Percentiles rank a stretch among this genome's conserved stretches.
Evolutionary conservation across 2,329 filamentous ascomycete genomes (phyloP).

Genomic region (Chrysosporium queenslandicum): DNA sequence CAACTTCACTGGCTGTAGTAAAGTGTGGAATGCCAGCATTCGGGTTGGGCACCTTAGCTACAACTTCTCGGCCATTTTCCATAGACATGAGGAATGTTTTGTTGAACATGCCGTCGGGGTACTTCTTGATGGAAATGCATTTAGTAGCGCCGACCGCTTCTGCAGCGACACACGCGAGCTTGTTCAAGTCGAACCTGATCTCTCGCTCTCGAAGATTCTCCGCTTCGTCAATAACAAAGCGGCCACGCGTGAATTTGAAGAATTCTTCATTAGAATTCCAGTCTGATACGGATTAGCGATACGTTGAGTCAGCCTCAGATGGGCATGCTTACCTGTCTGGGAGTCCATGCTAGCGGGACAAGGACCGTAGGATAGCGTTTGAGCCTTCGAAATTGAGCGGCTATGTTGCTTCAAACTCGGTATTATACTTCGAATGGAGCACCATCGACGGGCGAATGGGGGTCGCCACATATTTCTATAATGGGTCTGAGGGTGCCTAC

Average conservation of each 20-base stretch:
- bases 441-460: background rate
- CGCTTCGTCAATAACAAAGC: conserved; percentile 23
- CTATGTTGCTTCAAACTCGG: background rate
- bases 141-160: conserved; percentile 22
- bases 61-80: conserved; percentile 11
- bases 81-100: conserved; percentile 21
- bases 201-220: conserved; percentile 19
- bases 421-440: background rate
- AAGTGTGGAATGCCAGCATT: conserved; percentile 9
- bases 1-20: conserved; percentile 21
- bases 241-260: conserved; percentile 25
- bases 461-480: background rate
- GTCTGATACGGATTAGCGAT: conserved; percentile 17
- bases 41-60: conserved; percentile 13
- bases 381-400: conserved; percentile 8
- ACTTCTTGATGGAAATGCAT: conserved; percentile 26
- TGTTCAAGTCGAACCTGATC: conserved; percentile 26
- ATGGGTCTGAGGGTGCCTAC: background rate
- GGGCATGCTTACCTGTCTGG: conserved; percentile 18
- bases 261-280: conserved; percentile 24
- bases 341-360: conserved; percentile 11
- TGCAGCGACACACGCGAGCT: conserved; percentile 27
- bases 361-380: conserved; percentile 8
- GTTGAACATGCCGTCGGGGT: conserved; percentile 15
- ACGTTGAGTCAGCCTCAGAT: conserved; percentile 12